Percentiles rank a stretch among this genome's conserved stretches.
These are phyloP conservation scores for Seiridium unicorne DNA, from an alignment of 2,329 filamentous ascomycete genomes.

Conservation along the genomic window DNA sequence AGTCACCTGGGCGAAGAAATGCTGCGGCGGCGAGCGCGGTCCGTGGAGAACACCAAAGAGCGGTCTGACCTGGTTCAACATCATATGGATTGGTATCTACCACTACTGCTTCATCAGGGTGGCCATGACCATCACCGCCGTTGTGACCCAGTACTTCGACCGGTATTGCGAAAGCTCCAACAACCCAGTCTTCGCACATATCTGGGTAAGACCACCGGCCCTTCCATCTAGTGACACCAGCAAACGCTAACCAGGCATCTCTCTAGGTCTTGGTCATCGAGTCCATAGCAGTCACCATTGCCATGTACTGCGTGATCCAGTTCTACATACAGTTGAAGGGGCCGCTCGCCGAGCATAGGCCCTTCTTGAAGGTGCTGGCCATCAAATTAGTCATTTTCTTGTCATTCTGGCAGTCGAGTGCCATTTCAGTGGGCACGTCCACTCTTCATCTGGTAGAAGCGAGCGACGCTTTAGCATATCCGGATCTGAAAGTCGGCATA, in stretches of 20 bases:
- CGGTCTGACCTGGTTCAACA: conserved; percentile 88
- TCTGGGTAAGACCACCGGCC: conserved; percentile 62
- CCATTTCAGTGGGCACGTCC: conserved; percentile 52
- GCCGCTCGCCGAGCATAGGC: conserved; percentile 66
- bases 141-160: conserved; percentile 66
- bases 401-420: conserved; percentile 76
- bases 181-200: conserved; percentile 74
- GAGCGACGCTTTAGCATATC: conserved; percentile 61
- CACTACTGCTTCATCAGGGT: conserved; percentile 84
- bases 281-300: conserved; percentile 69
- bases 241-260: not conserved
- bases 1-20: conserved; percentile 66
- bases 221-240: not conserved
- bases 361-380: conserved; percentile 77
- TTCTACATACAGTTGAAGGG: conserved; percentile 77
- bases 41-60: conserved; percentile 73
- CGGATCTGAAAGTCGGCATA: conserved; percentile 79
- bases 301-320: conserved; percentile 87
- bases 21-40: conserved; percentile 67
- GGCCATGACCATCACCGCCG: conserved; percentile 74
- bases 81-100: conserved; percentile 79
- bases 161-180: conserved; percentile 79
- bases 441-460: conserved; percentile 62
- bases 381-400: conserved; percentile 93
- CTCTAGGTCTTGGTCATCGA: conserved; percentile 65